Base-by-base conservation (phyloP, 78 protist genomes). In the Dictyostelium brefeldianum region DNA sequence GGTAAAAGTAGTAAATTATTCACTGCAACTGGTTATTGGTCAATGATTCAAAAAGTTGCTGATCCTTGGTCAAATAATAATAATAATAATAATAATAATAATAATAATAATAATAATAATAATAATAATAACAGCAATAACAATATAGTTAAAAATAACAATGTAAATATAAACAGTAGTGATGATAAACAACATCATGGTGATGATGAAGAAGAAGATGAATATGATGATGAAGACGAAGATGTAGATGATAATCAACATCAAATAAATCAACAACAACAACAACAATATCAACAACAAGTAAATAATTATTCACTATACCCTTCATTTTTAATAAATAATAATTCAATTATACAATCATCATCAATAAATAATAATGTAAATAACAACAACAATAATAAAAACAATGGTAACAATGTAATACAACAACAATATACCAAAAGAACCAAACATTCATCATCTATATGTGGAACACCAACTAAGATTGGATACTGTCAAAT, bases 11-110 rank as follows among this genome's bases (percentile, higher is more conserved):
- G 43, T 25, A 62, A 62, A 62, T 9, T 62, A 62, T 62, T 62
- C 36, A 62, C 70, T 22, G 70, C 70, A 11, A 62, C 70, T 62
- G 70, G 70, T 11, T 62, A 62, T 62, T 62, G 70, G 70, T 62
- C 70, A 4, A 11, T 62, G 10, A 62, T 62, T 62, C 43, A 62
- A 25, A 25, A 29, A 25, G 27, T 25, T 10, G 27, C 27, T 9
- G 70, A 62, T 25, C 70, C 70, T 62, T 62, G 70, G 70, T 62
- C 70, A 25, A 25, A 25, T 25, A 62, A 62, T 25, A 62, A 25
- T 25, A 22, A 25, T 25, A 62, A 62, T 25, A 62, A 62, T 62
- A 62, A 8, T 22, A 62, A 25, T 1, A 17, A 14, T 10, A 62
- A 36, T 25, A 22, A 15, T n/a, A 22, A 0, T 57, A 22, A 9